A percentile compares a stretch with the other conserved stretches of the same genome.
Evolutionary conservation across 2,329 filamentous ascomycete species (phyloP).

Genomic region (Cyphellophora attinorum): DNA sequence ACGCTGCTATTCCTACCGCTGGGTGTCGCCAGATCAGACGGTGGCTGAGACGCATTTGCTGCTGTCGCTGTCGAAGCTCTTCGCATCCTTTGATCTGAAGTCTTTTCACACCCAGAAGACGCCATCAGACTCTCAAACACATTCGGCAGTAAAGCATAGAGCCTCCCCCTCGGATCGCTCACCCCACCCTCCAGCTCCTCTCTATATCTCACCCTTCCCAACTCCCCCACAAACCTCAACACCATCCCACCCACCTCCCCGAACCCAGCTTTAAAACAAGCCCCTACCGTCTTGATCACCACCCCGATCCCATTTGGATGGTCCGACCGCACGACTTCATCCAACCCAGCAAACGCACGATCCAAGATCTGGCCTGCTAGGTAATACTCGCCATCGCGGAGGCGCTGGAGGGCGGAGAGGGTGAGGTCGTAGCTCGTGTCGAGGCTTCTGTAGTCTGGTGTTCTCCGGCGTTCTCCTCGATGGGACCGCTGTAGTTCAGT

Average conservation of each 20-base stretch:
- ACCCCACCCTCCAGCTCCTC: too few relatives aligned
- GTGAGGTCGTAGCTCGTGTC: not conserved
- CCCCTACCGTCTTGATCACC: not conserved
- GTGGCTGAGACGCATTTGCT: too few relatives aligned
- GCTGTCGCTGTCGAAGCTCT: too few relatives aligned
- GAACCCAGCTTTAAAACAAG: not conserved
- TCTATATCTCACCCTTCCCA: not conserved
- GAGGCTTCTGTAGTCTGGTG: not conserved
- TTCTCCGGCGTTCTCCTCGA: too few relatives aligned
- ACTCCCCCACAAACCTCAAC: not conserved
- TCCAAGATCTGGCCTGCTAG: not conserved
- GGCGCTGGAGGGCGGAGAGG: not conserved
- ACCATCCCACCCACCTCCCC: not conserved
- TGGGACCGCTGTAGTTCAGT: too few relatives aligned
- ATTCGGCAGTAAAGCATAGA: not conserved
- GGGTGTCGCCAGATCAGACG: not conserved
- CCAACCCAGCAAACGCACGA: not conserved
- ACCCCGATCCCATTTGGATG: not conserved
- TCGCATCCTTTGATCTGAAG: too few relatives aligned
- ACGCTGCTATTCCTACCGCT: not conserved
- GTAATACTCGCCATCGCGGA: not conserved
- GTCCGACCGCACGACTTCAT: not conserved
- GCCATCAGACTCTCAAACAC: too few relatives aligned
- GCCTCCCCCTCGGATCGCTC: not conserved
- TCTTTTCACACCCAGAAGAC: too few relatives aligned